Evolutionary conservation across 805 yeast genomes (phyloP).

Genomic region (Starmerella vitae): DNA sequence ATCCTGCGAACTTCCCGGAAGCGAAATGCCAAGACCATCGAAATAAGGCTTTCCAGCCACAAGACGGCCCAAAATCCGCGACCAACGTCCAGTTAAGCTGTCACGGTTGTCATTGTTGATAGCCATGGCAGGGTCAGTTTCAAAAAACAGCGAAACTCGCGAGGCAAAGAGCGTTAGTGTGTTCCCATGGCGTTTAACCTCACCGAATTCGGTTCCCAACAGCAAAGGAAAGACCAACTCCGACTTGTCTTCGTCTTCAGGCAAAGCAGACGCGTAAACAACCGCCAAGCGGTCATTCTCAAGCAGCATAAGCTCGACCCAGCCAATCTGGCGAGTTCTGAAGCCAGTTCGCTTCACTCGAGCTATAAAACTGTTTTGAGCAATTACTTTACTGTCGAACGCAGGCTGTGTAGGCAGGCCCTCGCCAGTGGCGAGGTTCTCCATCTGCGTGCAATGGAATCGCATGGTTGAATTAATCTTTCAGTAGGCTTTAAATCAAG

Average conservation of each 20-base stretch:
- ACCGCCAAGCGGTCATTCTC: slow-evolving; percentile 15
- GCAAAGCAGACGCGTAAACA: slow-evolving; percentile 5
- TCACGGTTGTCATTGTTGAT: slow-evolving; percentile 3
- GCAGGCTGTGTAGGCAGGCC: not conserved
- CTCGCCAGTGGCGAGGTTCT: slow-evolving; percentile 11
- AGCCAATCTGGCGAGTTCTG: slow-evolving; percentile 10
- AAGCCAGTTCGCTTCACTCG: slow-evolving; percentile 15
- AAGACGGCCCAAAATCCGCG: slow-evolving; percentile 14
- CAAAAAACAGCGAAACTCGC: slow-evolving; percentile 8
- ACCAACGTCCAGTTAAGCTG: slow-evolving; percentile 12
- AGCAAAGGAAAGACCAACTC: slow-evolving; percentile 14
- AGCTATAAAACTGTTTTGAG: slow-evolving; percentile 9
- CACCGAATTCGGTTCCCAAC: slow-evolving; percentile 12
- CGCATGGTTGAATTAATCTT: slow-evolving; percentile 10
- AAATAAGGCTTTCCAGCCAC: slow-evolving; percentile 3
- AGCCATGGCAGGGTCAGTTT: slow-evolving; percentile 5
- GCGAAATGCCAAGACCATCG: slow-evolving; percentile 14
- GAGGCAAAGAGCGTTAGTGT: slow-evolving; percentile 12
- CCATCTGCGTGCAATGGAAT: slow-evolving; percentile 10
- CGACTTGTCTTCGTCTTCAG: slow-evolving; percentile 1
- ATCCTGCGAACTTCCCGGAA: not conserved
- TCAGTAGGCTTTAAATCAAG: no score
- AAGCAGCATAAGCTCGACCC: slow-evolving; percentile 11
- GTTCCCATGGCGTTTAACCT: slow-evolving; percentile 18
- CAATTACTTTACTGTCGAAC: slow-evolving; percentile 4